Percentiles rank a stretch among this genome's conserved stretches.
These are phyloP conservation scores for Eutypella sp. DNA, from an alignment of 2,329 filamentous ascomycete species.

Conservation along the genomic window DNA sequence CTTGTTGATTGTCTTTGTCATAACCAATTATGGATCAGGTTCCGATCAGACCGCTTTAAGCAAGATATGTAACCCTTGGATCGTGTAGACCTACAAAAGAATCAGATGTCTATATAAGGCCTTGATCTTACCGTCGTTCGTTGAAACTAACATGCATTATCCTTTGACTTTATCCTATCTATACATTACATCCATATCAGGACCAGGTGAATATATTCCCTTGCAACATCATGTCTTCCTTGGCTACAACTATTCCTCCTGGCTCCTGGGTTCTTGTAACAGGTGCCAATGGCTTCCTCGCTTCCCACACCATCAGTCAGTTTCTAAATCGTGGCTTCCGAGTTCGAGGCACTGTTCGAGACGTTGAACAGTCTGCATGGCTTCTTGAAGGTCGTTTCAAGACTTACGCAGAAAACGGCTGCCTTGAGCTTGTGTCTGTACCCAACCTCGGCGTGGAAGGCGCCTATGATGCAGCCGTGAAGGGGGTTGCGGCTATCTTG, in stretches of 20 bases:
- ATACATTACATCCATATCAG: background rate
- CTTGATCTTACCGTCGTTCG: background rate
- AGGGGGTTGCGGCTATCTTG: slow-evolving; percentile 37
- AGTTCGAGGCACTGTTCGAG: slow-evolving; percentile 41
- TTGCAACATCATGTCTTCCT: background rate
- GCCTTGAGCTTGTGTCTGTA: slow-evolving; percentile 34
- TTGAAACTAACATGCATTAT: background rate
- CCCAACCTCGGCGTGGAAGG: slow-evolving; percentile 30
- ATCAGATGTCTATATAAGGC: background rate
- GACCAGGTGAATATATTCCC: background rate
- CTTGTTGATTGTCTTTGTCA: background rate
- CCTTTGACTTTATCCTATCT: background rate
- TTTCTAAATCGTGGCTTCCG: slow-evolving; percentile 35
- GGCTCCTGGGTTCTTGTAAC: slow-evolving; percentile 38
- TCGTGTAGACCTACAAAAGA: background rate
- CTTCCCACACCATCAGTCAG: slow-evolving; percentile 34
- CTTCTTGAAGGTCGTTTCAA: slow-evolving; percentile 27
- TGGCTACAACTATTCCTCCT: slow-evolving; percentile 14
- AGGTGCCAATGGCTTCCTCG: slow-evolving; percentile 41
- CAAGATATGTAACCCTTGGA: background rate
- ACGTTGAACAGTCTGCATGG: slow-evolving; percentile 28
- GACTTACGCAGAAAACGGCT: slow-evolving; percentile 18
- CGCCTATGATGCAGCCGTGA: slow-evolving; percentile 35
- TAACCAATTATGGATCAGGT: too few relatives aligned
- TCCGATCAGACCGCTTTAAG: background rate